phyloP scores from a whole-genome alignment of 2,329 filamentous ascomycete species.

The Penicillium sp. region DNA sequence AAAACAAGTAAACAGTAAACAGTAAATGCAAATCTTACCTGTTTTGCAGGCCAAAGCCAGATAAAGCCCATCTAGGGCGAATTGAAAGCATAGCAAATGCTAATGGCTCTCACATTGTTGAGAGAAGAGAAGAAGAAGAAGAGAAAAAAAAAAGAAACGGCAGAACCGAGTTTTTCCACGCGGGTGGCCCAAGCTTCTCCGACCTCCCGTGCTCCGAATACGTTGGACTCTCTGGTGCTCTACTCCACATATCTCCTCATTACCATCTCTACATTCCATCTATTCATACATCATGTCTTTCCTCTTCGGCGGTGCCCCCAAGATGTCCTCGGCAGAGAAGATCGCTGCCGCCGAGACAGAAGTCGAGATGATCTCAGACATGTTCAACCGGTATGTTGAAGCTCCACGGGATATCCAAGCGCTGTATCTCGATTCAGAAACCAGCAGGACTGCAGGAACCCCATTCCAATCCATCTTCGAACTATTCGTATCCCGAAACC shows the following conservation, averaged over 20 bases:
- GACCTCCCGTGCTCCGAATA: constrained; percentile 13
- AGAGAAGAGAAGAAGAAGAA: constrained; percentile 15
- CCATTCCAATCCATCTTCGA: background rate
- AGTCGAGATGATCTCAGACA: constrained; percentile 95
- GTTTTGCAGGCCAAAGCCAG: constrained; percentile 26
- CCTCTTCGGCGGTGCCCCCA: constrained; percentile 69
- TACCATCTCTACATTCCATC: constrained; percentile 11
- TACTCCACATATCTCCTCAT: constrained; percentile 4
- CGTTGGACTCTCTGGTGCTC: constrained; percentile 3
- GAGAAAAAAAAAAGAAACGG: constrained; percentile 10
- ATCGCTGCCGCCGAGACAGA: constrained; percentile 94
- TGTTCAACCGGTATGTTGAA: constrained; percentile 82
- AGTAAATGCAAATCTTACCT: constrained; percentile 35
- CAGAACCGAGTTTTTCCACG: constrained; percentile 23
- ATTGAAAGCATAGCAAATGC: constrained; percentile 39
- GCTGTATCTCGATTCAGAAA: background rate
- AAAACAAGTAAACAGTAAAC: background rate
- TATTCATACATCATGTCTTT: constrained; percentile 61
- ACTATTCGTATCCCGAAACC: background rate
- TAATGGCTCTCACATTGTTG: constrained; percentile 24
- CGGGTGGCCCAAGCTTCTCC: constrained; percentile 32
- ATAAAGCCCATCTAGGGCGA: constrained; percentile 37
- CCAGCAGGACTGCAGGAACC: background rate
- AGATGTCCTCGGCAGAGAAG: constrained; percentile 94
- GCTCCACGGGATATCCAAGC: background rate